Evolutionary conservation across 495 filamentous ascomycete species (phyloP).

Genomic region (Talaromyces proteolyticus): DNA sequence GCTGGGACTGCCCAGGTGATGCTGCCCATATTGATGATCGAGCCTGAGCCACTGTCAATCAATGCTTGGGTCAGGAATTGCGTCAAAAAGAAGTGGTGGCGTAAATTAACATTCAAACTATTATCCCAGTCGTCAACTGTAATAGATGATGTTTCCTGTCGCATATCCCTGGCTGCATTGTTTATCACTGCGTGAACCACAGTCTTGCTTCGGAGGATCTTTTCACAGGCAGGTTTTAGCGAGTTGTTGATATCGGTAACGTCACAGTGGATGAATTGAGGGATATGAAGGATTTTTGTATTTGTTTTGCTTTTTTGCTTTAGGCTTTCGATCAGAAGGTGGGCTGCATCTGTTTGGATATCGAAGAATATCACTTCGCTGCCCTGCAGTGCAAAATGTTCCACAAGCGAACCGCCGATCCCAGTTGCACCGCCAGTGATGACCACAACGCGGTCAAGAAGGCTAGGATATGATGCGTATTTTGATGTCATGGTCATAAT

Average conservation of each 20-base stretch:
- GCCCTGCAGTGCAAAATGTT: constrained; percentile 39
- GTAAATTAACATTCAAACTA: constrained; percentile 19
- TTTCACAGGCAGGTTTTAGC: constrained; percentile 18
- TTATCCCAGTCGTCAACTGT: constrained; percentile 20
- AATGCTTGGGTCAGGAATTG: constrained; percentile 21
- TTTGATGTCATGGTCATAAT: background rate
- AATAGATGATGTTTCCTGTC: constrained; percentile 16
- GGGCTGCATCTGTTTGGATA: constrained; percentile 17
- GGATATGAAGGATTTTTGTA: constrained; percentile 1
- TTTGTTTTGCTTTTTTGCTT: background rate
- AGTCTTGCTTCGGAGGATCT: constrained; percentile 19
- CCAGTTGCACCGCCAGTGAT: constrained; percentile 48
- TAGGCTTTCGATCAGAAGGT: background rate
- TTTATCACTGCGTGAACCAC: constrained; percentile 30
- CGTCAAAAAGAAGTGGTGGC: constrained; percentile 31
- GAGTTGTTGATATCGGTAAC: constrained; percentile 26
- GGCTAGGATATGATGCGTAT: constrained; percentile 15
- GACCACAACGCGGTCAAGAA: constrained; percentile 40
- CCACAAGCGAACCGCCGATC: constrained; percentile 41
- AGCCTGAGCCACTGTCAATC: constrained; percentile 12
- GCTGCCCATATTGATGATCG: constrained; percentile 22
- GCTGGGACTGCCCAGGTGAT: constrained; percentile 25
- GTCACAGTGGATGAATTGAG: constrained; percentile 27
- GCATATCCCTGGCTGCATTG: constrained; percentile 23
- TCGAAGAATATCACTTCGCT: constrained; percentile 44